These are phyloP conservation scores for Ophiocordyceps camponoti-floridani DNA, from an alignment of 2,329 filamentous ascomycete species.

Conservation along the genomic window DNA sequence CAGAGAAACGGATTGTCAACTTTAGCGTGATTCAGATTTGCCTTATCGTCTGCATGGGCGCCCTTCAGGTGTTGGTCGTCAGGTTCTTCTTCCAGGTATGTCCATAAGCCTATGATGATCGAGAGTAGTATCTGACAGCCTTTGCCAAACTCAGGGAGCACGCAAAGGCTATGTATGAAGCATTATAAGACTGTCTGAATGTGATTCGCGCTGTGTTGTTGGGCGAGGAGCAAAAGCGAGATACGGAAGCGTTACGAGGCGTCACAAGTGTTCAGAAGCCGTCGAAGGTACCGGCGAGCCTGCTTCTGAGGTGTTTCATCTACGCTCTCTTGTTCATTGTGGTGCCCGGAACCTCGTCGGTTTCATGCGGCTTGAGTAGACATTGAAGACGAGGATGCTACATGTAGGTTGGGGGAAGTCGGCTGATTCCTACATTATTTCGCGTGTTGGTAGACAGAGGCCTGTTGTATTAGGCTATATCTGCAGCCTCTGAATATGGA, in stretches of 20 bases:
- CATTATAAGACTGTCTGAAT: background rate
- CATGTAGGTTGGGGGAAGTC: background rate
- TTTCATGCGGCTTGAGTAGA: background rate
- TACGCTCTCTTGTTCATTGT: too few relatives aligned
- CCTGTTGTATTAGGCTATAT: too few relatives aligned
- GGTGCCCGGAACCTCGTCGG: too few relatives aligned
- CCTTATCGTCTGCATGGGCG: slow-evolving; percentile 91
- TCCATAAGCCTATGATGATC: background rate
- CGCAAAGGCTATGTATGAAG: slow-evolving; percentile 51
- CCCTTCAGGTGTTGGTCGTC: slow-evolving; percentile 90
- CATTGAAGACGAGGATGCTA: background rate
- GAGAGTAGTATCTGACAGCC: background rate
- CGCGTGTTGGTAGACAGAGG: too few relatives aligned
- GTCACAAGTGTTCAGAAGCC: background rate
- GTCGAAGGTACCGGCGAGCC: background rate
- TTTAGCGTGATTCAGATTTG: slow-evolving; percentile 86
- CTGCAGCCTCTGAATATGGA: background rate
- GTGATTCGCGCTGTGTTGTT: background rate
- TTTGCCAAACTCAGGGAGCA: slow-evolving; percentile 29
- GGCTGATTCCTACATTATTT: background rate
- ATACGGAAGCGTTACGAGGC: background rate
- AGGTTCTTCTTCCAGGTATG: slow-evolving; percentile 91
- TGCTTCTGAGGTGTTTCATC: background rate
- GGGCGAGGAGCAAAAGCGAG: background rate
- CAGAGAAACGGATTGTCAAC: slow-evolving; percentile 89